These are phyloP conservation scores for Tricladium varicosporioides DNA, from an alignment of 2,329 filamentous ascomycete species.

Conservation along the genomic window DNA sequence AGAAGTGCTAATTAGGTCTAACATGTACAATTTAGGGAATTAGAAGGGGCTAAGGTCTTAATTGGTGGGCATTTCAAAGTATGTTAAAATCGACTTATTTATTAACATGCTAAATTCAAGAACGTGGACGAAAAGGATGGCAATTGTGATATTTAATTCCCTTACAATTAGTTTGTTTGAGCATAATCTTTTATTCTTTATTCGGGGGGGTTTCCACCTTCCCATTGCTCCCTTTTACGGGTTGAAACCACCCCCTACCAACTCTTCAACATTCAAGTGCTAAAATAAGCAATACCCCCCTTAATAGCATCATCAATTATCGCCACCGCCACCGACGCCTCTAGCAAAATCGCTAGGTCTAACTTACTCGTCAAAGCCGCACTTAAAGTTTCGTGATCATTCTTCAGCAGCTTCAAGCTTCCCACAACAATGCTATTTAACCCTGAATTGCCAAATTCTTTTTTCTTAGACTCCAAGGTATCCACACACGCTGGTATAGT, in stretches of 20 bases:
- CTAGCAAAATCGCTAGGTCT: not conserved
- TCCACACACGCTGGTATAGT: slow-evolving; percentile 4
- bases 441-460: not conserved
- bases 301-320: not conserved
- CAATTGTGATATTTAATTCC: no score
- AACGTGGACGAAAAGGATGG: no score
- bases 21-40: no score
- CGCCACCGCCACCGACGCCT: not conserved
- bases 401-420: slow-evolving; percentile 8
- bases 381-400: slow-evolving; percentile 14
- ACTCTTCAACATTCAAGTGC: not conserved
- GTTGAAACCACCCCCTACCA: no score
- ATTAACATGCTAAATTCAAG: no score
- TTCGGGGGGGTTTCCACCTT: no score
- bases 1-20: no score
- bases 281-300: not conserved
- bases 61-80: no score
- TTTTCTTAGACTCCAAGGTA: slow-evolving; percentile 7
- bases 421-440: not conserved
- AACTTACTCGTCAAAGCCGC: not conserved
- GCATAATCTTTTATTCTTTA: no score
- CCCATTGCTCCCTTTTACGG: not conserved
- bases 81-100: no score
- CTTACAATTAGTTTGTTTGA: no score
- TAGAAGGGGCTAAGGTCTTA: no score